Percentiles rank a stretch among this genome's conserved stretches.
Evolutionary conservation across 139 green algal species (phyloP).

Genomic region (Volvox africanus): DNA sequence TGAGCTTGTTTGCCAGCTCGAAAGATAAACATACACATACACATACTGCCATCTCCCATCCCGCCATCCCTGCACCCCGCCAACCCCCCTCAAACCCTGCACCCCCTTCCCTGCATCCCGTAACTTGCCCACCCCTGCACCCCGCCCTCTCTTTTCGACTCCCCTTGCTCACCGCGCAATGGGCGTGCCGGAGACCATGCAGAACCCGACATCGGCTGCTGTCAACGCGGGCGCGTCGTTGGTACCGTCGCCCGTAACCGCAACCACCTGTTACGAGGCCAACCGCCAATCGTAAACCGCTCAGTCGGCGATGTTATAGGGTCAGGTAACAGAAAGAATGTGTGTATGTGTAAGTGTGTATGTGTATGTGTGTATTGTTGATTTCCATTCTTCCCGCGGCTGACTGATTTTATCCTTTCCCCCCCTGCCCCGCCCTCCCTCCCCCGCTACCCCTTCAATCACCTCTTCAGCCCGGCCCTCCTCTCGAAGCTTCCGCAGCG

Average conservation of each 20-base stretch:
- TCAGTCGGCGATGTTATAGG: no score
- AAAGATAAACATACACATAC: no score
- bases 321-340: no score
- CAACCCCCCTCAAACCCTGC: neutral
- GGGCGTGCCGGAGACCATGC: constrained; percentile 85
- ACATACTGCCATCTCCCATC: neutral
- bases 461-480: constrained; percentile 24
- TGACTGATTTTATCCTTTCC: neutral
- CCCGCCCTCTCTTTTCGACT: neutral
- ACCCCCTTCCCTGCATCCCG: neutral
- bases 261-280: constrained; percentile 30
- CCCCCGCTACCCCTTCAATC: constrained; percentile 64
- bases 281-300: neutral
- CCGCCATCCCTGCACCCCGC: neutral
- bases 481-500: constrained; percentile 50
- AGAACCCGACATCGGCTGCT: constrained; percentile 89
- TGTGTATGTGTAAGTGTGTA: no score
- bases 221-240: constrained; percentile 93
- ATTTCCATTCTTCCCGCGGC: no score
- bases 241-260: constrained; percentile 83
- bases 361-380: no score
- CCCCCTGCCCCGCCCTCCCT: constrained; percentile 32
- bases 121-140: neutral
- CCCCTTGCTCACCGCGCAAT: constrained; percentile 72
- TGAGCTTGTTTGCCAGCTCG: no score